Evolutionary conservation across 2,329 filamentous ascomycete genomes (phyloP).

Genomic region (Niveomyces coronatus): DNA sequence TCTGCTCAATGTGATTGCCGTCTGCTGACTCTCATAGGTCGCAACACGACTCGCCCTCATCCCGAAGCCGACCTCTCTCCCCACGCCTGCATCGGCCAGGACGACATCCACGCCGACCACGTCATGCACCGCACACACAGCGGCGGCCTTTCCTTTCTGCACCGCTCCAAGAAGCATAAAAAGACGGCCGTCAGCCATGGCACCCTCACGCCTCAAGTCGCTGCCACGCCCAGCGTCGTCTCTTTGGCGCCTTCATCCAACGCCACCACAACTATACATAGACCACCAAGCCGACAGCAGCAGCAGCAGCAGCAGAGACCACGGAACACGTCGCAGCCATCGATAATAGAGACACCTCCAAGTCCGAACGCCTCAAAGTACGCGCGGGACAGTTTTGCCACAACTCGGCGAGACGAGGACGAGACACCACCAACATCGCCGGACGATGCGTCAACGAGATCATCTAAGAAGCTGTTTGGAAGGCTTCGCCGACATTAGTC

Average conservation of each 20-base stretch:
- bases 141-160: conserved; percentile 32
- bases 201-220: conserved; percentile 27
- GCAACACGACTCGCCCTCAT: conserved; percentile 52
- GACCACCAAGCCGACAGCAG: neutral
- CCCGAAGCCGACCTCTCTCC: conserved; percentile 50
- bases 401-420: conserved; percentile 16
- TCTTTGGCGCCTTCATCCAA: conserved; percentile 19
- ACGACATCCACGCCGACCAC: conserved; percentile 37
- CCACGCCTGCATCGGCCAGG: conserved; percentile 45
- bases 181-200: conserved; percentile 38
- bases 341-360: conserved; percentile 6
- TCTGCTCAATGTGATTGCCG: no score
- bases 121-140: conserved; percentile 28
- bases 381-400: conserved; percentile 27
- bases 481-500: conserved; percentile 11
- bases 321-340: conserved; percentile 8
- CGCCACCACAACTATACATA: conserved; percentile 16
- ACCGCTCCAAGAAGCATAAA: conserved; percentile 24
- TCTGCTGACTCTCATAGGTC: no score
- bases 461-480: conserved; percentile 15
- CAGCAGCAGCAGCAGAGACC: conserved; percentile 14
- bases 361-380: conserved; percentile 27
- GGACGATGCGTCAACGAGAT: conserved; percentile 20
- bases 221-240: conserved; percentile 21
- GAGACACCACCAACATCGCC: conserved; percentile 28